These are phyloP conservation scores for Naganishia cerealis DNA, from an alignment of 1,284 basidiomycete genomes.

Conservation along the genomic window DNA sequence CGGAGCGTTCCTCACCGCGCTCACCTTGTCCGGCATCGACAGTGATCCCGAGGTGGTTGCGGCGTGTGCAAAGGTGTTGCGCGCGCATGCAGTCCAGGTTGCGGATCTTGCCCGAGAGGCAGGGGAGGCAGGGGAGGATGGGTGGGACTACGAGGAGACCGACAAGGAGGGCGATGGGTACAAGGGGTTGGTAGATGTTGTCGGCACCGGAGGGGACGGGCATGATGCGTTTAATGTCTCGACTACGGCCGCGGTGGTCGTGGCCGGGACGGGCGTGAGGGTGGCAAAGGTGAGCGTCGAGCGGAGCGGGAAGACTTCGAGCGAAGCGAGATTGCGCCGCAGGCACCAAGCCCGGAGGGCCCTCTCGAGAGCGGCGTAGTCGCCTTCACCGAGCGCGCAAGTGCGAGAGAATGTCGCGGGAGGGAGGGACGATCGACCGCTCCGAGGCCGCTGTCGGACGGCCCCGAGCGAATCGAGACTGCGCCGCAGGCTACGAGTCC, in stretches of 20 bases:
- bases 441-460: no score
- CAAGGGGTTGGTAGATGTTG: constrained; percentile 59
- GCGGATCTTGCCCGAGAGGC: constrained; percentile 35
- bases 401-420: no score
- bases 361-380: no score
- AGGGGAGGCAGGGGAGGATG: constrained; percentile 32
- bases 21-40: constrained; percentile 74
- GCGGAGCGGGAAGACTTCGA: neutral
- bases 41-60: constrained; percentile 70
- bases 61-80: constrained; percentile 72
- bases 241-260: constrained; percentile 90
- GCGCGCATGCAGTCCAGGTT: constrained; percentile 65
- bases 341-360: no score
- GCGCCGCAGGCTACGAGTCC: no score
- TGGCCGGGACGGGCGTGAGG: constrained; percentile 87
- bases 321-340: neutral
- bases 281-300: constrained; percentile 74
- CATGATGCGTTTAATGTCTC: constrained; percentile 97
- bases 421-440: no score
- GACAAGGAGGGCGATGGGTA: constrained; percentile 52
- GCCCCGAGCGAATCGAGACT: no score
- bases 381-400: no score
- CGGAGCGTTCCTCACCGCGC: constrained; percentile 77
- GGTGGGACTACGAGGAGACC: constrained; percentile 52
- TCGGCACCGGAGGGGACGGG: constrained; percentile 89